phyloP scores from a whole-genome alignment of 2,329 filamentous ascomycete species.

The Fusarium pseudograminearum region DNA sequence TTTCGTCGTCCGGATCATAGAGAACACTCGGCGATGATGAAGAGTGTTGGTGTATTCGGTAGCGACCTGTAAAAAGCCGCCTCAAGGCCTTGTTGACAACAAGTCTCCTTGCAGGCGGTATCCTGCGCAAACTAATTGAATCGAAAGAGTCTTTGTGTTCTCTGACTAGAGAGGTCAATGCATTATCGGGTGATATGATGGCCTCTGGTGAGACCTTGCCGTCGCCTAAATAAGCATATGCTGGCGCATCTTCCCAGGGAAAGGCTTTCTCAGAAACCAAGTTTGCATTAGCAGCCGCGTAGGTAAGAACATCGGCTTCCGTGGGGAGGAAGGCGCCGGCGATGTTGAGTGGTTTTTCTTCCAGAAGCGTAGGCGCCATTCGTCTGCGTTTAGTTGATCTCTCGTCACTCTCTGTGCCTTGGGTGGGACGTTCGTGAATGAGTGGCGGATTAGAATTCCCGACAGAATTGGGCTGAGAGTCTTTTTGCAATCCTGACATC shows the following conservation, averaged over 20 bases:
- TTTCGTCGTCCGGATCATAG: constrained; percentile 15
- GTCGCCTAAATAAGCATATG: constrained; percentile 53
- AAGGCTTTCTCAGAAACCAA: not conserved
- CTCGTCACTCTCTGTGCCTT: constrained; percentile 12
- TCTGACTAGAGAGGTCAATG: constrained; percentile 43
- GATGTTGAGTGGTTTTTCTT: constrained; percentile 32
- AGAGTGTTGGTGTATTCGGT: constrained; percentile 22
- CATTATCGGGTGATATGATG: constrained; percentile 41
- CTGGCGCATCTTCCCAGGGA: constrained; percentile 42
- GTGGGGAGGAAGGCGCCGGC: constrained; percentile 42
- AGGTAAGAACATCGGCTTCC: constrained; percentile 41
- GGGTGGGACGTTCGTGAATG: not conserved
- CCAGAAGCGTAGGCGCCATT: constrained; percentile 44
- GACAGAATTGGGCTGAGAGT: not conserved
- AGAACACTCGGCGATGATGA: constrained; percentile 26
- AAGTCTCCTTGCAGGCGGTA: constrained; percentile 59
- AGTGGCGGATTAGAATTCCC: not conserved
- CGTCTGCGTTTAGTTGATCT: constrained; percentile 47
- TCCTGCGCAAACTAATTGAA: constrained; percentile 39
- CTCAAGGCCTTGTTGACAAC: constrained; percentile 59
- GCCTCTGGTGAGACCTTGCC: constrained; percentile 45
- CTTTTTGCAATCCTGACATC: not conserved
- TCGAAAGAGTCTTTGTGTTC: constrained; percentile 47
- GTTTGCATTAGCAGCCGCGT: not conserved
- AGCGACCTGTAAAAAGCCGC: constrained; percentile 53